These are phyloP conservation scores for Paramyrothecium sp. DNA, from an alignment of 2,329 filamentous ascomycete species.

Conservation along the genomic window DNA sequence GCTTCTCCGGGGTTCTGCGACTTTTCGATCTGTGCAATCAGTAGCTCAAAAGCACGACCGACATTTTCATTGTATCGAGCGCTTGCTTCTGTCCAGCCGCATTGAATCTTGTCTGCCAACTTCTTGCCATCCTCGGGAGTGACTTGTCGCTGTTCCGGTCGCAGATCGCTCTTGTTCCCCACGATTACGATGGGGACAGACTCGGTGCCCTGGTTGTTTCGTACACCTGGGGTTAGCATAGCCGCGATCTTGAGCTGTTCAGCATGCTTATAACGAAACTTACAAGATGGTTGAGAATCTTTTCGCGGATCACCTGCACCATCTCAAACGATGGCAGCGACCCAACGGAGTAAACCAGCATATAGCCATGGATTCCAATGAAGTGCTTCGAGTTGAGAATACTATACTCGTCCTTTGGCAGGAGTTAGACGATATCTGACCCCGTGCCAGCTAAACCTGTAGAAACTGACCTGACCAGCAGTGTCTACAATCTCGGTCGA, in stretches of 20 bases:
- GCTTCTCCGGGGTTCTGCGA: slow-evolving; percentile 86
- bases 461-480: slow-evolving; percentile 73
- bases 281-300: slow-evolving; percentile 95
- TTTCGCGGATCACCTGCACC: slow-evolving; percentile 92
- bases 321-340: slow-evolving; percentile 96
- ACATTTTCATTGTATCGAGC: slow-evolving; percentile 95
- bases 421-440: not conserved
- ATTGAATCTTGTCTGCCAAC: slow-evolving; percentile 82
- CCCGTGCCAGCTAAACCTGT: not conserved
- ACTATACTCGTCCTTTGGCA: slow-evolving; percentile 90
- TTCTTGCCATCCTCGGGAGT: slow-evolving; percentile 80
- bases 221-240: not conserved
- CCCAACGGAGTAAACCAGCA: slow-evolving; percentile 97
- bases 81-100: slow-evolving; percentile 92
- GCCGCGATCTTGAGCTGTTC: not conserved
- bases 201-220: slow-evolving; percentile 71
- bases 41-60: slow-evolving; percentile 84
- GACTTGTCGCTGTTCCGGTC: slow-evolving; percentile 90
- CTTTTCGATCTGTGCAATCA: slow-evolving; percentile 95
- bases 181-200: slow-evolving; percentile 92
- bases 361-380: slow-evolving; percentile 97
- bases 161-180: slow-evolving; percentile 94
- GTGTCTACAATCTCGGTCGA: slow-evolving; percentile 98
- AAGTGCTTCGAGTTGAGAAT: slow-evolving; percentile 99
- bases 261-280: slow-evolving; percentile 26